Conservation (phyloP, 768 basidiomycete species). For the Kwoniella mangroviensis region DNA sequence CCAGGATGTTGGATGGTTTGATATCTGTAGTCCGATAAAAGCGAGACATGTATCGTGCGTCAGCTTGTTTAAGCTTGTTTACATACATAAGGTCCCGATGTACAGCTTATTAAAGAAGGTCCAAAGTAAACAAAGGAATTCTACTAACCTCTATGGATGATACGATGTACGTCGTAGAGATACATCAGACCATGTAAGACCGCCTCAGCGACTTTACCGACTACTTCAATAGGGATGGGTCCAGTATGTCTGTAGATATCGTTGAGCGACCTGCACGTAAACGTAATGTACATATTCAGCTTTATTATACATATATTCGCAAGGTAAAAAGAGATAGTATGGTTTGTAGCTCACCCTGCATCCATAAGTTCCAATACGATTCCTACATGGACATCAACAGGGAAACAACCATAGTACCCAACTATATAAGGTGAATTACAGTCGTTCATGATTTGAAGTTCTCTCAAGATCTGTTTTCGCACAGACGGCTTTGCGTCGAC, state of each 20-base stretch:
- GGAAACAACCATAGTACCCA: conserved; percentile 94
- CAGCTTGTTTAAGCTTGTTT: background rate
- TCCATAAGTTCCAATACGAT: conserved; percentile 90
- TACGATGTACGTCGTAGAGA: conserved; percentile 83
- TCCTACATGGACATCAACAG: conserved; percentile 96
- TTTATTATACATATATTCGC: no score
- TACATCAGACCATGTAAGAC: conserved; percentile 95
- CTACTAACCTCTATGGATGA: conserved; percentile 91
- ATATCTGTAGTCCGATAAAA: conserved; percentile 71
- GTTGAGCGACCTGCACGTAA: conserved; percentile 71
- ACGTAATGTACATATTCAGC: no score
- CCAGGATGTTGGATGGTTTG: conserved; percentile 97
- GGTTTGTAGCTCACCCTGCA: conserved; percentile 48
- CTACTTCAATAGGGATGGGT: conserved; percentile 87
- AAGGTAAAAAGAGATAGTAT: background rate
- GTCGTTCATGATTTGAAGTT: conserved; percentile 98
- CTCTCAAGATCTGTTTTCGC: conserved; percentile 94
- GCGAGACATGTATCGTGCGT: background rate
- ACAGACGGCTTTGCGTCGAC: conserved; percentile 77
- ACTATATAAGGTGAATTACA: conserved; percentile 92
- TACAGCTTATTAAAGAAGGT: background rate
- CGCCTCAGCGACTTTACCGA: conserved; percentile 90
- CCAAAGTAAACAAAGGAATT: background rate
- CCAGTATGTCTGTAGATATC: conserved; percentile 96
- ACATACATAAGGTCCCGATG: background rate